A percentile compares a stretch with the other conserved stretches of the same genome.
Evolutionary conservation across 148 eudicot species (phyloP).

Genomic region (Gaultheria prostrata): DNA sequence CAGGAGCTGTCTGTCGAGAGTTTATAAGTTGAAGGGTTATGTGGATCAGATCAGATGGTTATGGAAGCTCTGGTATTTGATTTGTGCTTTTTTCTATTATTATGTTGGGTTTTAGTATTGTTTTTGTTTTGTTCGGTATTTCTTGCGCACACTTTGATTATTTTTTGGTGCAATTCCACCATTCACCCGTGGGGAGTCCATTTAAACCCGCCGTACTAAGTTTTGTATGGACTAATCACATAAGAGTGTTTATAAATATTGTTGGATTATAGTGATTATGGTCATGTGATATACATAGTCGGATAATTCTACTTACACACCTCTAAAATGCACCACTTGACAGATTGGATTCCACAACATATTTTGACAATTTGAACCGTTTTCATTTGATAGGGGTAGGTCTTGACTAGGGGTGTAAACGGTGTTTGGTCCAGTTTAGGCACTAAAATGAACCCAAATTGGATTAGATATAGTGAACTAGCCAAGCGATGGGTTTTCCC

Average conservation of each 20-base stretch:
- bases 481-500: not conserved
- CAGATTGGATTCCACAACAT: not conserved
- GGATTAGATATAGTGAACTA: not conserved
- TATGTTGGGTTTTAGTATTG: not conserved
- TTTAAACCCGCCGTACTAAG: too few relatives aligned
- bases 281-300: too few relatives aligned
- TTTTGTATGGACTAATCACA: too few relatives aligned
- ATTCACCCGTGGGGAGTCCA: too few relatives aligned
- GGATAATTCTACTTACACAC: too few relatives aligned
- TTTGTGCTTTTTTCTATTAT: not conserved
- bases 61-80: slow-evolving; percentile 51
- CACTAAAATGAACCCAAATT: not conserved
- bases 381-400: not conserved
- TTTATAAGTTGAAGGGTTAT: slow-evolving; percentile 69
- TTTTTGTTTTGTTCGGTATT: too few relatives aligned
- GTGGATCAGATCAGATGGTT: slow-evolving; percentile 79
- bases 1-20: slow-evolving; percentile 80
- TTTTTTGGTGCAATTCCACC: too few relatives aligned
- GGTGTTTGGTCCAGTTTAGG: too few relatives aligned
- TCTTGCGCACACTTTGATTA: too few relatives aligned
- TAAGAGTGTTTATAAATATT: too few relatives aligned
- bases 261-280: too few relatives aligned
- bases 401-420: not conserved
- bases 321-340: not conserved
- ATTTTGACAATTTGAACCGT: not conserved